Conservation (phyloP, 805 yeast species). For the Metahyphopichia silvanorum region DNA sequence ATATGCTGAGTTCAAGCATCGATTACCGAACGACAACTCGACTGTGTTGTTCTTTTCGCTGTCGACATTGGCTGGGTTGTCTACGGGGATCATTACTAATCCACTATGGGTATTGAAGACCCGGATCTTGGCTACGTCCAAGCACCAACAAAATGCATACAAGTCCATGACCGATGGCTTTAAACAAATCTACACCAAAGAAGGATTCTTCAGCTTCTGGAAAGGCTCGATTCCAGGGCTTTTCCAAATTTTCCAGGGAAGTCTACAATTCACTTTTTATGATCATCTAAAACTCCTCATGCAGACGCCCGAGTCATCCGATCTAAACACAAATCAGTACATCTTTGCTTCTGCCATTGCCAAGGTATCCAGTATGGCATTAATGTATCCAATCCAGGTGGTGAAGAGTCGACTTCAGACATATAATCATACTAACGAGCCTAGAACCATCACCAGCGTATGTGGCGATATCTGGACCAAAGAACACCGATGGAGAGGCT, state of each 20-base stretch:
- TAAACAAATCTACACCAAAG: conserved; percentile 41
- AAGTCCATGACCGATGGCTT: conserved; percentile 56
- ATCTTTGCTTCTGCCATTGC: conserved; percentile 64
- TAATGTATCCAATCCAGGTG: conserved; percentile 83
- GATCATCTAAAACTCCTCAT: conserved; percentile 61
- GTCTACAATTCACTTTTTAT: conserved; percentile 82
- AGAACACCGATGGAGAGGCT: conserved; percentile 59
- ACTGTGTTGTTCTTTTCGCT: conserved; percentile 31
- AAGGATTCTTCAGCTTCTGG: conserved; percentile 66
- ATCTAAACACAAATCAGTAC: conserved; percentile 53
- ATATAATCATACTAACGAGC: conserved; percentile 16
- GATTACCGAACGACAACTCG: conserved; percentile 8
- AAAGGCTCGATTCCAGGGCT: conserved; percentile 72
- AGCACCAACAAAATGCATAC: conserved; percentile 49
- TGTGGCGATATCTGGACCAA: conserved; percentile 34
- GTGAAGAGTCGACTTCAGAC: conserved; percentile 71
- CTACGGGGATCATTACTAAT: conserved; percentile 76
- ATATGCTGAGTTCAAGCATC: conserved; percentile 58
- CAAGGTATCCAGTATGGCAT: conserved; percentile 62
- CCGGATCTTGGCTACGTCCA: conserved; percentile 64
- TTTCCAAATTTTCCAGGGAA: conserved; percentile 84
- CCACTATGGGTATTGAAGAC: conserved; percentile 97
- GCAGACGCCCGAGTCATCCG: conserved; percentile 9
- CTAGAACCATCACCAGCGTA: conserved; percentile 27
- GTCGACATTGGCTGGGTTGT: conserved; percentile 59